Evolutionary conservation across 352 stramenopile genomes (phyloP).

Genomic region (Nothophytophthora sp.): DNA sequence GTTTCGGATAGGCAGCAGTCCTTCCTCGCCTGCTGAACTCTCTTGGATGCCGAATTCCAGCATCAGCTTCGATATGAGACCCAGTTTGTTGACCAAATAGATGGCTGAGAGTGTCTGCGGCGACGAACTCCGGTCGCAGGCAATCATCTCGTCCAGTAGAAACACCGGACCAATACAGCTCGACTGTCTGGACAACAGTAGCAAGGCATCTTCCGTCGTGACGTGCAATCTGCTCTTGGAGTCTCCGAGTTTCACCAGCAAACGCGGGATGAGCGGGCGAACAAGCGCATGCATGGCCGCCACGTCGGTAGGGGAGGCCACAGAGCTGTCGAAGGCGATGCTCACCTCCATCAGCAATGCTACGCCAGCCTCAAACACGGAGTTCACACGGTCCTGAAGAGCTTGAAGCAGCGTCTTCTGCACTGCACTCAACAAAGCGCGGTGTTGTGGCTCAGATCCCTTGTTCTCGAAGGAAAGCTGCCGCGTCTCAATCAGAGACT

Average conservation of each 20-base stretch:
- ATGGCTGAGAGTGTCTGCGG: constrained; percentile 49
- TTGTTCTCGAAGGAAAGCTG: constrained; percentile 41
- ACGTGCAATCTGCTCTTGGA: constrained; percentile 75
- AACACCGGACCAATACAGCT: constrained; percentile 61
- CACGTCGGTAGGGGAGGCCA: constrained; percentile 22
- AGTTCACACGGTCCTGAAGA: constrained; percentile 77
- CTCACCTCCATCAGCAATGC: constrained; percentile 73
- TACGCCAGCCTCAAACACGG: constrained; percentile 75
- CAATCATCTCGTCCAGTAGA: constrained; percentile 77
- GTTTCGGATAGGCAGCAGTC: constrained; percentile 57
- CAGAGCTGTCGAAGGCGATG: constrained; percentile 48
- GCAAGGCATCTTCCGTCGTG: constrained; percentile 68
- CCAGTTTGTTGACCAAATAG: constrained; percentile 75
- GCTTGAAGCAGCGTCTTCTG: constrained; percentile 61
- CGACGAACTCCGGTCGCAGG: constrained; percentile 60
- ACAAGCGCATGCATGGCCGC: constrained; percentile 51
- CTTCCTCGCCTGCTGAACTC: constrained; percentile 27
- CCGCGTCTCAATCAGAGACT: constrained; percentile 63
- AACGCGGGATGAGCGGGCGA: constrained; percentile 62
- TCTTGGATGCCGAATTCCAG: constrained; percentile 80
- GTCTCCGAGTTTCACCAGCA: constrained; percentile 79
- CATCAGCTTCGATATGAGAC: constrained; percentile 69
- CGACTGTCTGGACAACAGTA: constrained; percentile 67
- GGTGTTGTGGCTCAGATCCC: background rate
- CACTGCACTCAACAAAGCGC: constrained; percentile 33